Evolutionary conservation across 164 flowering plant genomes (phyloP).

Genomic region (Macadamia tetraphylla): DNA sequence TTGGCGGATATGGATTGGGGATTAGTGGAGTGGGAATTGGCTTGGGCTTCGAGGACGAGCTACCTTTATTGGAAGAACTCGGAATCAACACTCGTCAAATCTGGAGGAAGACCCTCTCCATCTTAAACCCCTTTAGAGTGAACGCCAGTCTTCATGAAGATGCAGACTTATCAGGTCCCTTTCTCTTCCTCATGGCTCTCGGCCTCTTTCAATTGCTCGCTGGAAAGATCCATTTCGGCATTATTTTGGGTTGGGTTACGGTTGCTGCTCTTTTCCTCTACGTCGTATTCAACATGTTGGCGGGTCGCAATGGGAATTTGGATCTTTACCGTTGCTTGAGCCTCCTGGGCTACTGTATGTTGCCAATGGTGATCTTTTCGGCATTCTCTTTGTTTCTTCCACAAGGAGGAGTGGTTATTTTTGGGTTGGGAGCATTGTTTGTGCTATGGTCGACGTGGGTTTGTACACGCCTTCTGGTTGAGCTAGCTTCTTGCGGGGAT

Average conservation of each 20-base stretch:
- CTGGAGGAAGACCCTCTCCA: constrained; percentile 66
- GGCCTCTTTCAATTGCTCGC: constrained; percentile 82
- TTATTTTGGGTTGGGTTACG: constrained; percentile 83
- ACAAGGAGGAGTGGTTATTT: constrained; percentile 41
- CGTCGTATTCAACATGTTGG: constrained; percentile 76
- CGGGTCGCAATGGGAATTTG: constrained; percentile 75
- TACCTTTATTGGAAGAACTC: constrained; percentile 83
- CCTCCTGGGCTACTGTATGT: constrained; percentile 72
- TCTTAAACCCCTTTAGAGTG: constrained; percentile 61
- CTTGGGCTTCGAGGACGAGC: constrained; percentile 63
- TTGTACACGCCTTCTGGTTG: constrained; percentile 61
- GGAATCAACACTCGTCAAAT: constrained; percentile 86
- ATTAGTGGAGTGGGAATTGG: constrained; percentile 15
- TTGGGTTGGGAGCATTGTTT: constrained; percentile 43
- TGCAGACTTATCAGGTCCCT: constrained; percentile 86
- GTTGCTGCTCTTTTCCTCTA: constrained; percentile 69
- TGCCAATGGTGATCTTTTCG: constrained; percentile 77
- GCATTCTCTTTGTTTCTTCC: constrained; percentile 70
- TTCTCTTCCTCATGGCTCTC: constrained; percentile 55
- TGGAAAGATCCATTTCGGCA: constrained; percentile 87
- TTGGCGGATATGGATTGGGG: constrained; percentile 19
- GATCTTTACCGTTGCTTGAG: constrained; percentile 78
- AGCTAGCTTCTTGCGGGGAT: constrained; percentile 64
- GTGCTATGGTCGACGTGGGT: constrained; percentile 80
- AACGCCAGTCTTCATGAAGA: constrained; percentile 58